Evolutionary conservation across 164 flowering plant species (phyloP), one percentile per base, ranked within the genome.

Genomic region (Stephania cephalantha): DNA sequence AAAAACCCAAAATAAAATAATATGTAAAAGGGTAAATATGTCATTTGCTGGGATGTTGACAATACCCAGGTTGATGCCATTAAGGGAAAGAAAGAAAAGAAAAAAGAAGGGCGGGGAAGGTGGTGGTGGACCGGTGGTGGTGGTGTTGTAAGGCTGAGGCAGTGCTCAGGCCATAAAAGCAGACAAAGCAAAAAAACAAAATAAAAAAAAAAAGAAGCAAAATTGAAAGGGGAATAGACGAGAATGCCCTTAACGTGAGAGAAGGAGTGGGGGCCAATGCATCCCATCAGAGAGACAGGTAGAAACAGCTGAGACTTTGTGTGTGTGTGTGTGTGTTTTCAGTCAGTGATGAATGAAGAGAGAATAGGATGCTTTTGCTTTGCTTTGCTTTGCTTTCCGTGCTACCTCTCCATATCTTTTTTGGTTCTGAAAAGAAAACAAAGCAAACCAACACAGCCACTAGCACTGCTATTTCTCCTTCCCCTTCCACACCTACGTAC

Each of bases 321-420:
- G 1, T 31, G 35, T 31, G 35, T 31, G n/a, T n/a, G n/a, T n/a
- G n/a, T n/a, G n/a, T n/a, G n/a, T 31, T 31, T 1, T 9, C 81
- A 29, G 69, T 31, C 61, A 46, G 63, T 15, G 45, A 55, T 31
- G 58, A 46, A 35, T 7, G 7, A 55, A 52, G 18, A 74, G 68
- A 78, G 90, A 85, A 83, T 85, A 78, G 53, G 87, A 82, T 85
- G 85, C 86, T 77, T 81, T 83, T 85, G 85, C 86, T 77, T 81
- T 83, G 75, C 25, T 25, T 25, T 25, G 25, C 82, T 78, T 81
- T 83, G 72, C 81, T 79, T 85, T 80, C 78, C 31, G 77, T 78
- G 81, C 20, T 58, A 7, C 6, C 15, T 79, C 53, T 67, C 22
- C 42, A 25, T 29, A 25, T 0, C 6, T 6, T 65, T 63, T 46